Evolutionary conservation across 176 grass and related monocot species (phyloP).

Genomic region (Areca catechu): DNA sequence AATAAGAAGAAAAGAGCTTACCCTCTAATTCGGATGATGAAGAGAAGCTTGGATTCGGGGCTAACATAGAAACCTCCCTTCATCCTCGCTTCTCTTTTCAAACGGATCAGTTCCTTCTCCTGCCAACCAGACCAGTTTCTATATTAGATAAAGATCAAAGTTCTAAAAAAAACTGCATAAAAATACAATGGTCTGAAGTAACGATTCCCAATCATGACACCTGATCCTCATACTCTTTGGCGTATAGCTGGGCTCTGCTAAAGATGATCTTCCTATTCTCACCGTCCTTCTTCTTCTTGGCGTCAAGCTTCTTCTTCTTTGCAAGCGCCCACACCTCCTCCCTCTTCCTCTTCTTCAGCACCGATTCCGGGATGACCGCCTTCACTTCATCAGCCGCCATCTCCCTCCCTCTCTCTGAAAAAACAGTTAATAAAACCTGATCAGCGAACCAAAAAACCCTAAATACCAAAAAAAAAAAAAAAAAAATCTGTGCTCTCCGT

Average conservation of each 20-base stretch:
- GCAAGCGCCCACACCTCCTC: slow-evolving; percentile 51
- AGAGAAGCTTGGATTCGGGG: slow-evolving; percentile 76
- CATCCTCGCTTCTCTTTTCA: slow-evolving; percentile 87
- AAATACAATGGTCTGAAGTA: too few species aligned
- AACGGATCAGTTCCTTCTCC: slow-evolving; percentile 74
- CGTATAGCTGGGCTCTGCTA: slow-evolving; percentile 50
- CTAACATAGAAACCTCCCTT: slow-evolving; percentile 97
- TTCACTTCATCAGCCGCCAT: slow-evolving; percentile 51
- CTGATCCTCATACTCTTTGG: slow-evolving; percentile 63
- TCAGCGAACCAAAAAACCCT: too few species aligned
- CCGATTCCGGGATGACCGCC: slow-evolving; percentile 57
- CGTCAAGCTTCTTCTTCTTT: slow-evolving; percentile 47
- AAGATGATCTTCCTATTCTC: slow-evolving; percentile 57
- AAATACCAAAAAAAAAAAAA: too few species aligned
- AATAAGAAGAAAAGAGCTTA: slow-evolving; percentile 11
- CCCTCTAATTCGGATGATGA: slow-evolving; percentile 86
- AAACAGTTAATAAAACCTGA: too few species aligned
- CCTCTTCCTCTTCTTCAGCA: slow-evolving; percentile 62
- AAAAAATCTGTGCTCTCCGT: too few species aligned
- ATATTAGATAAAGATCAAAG: neutral
- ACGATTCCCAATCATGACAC: slow-evolving; percentile 9
- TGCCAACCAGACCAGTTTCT: slow-evolving; percentile 1
- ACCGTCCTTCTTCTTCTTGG: slow-evolving; percentile 34
- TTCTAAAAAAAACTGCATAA: too few species aligned
- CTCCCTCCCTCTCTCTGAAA: slow-evolving; percentile 8